Percentiles rank a stretch among this genome's conserved stretches.
Conservation (phyloP, 2,329 filamentous ascomycete genomes). For the Claviceps cyperi region DNA sequence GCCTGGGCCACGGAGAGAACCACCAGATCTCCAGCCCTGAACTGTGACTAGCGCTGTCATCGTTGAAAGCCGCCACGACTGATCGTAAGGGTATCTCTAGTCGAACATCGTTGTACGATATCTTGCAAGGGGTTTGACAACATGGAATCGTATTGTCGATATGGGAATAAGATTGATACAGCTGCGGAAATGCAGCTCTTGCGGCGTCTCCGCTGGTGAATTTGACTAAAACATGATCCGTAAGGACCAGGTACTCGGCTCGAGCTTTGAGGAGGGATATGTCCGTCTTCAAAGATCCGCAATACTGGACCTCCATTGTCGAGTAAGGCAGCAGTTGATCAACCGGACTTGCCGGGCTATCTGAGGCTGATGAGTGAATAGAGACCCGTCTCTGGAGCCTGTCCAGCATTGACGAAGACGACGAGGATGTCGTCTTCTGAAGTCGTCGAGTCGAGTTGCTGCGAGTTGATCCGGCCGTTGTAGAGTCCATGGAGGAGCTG, state of each 20-base stretch:
- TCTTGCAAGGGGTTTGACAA: constrained; percentile 15
- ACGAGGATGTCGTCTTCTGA: constrained; percentile 24
- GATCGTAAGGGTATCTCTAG: constrained; percentile 34
- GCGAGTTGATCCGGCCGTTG: constrained; percentile 18
- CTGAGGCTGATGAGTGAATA: constrained; percentile 20
- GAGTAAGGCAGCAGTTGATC: constrained; percentile 19
- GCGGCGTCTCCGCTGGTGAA: constrained; percentile 34
- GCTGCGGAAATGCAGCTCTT: constrained; percentile 30
- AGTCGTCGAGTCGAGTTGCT: constrained; percentile 19
- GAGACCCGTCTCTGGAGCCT: constrained; percentile 27
- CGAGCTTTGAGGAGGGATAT: constrained; percentile 33
- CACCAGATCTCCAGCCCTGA: constrained; percentile 44
- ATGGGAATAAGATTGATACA: constrained; percentile 17
- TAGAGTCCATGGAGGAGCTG: constrained; percentile 26
- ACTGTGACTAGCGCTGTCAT: constrained; percentile 33
- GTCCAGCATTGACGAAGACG: constrained; percentile 27
- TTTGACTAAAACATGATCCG: constrained; percentile 34
- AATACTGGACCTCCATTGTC: constrained; percentile 27
- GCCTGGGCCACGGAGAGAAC: constrained; percentile 28
- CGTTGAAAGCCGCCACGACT: constrained; percentile 37
- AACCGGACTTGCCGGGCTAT: constrained; percentile 14
- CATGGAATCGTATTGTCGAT: constrained; percentile 11
- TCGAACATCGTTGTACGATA: constrained; percentile 22
- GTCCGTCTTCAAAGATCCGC: constrained; percentile 34
- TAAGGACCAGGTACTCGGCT: constrained; percentile 37